Conservation (phyloP, 2,329 filamentous ascomycete genomes). For the Pezicula radicicola region DNA sequence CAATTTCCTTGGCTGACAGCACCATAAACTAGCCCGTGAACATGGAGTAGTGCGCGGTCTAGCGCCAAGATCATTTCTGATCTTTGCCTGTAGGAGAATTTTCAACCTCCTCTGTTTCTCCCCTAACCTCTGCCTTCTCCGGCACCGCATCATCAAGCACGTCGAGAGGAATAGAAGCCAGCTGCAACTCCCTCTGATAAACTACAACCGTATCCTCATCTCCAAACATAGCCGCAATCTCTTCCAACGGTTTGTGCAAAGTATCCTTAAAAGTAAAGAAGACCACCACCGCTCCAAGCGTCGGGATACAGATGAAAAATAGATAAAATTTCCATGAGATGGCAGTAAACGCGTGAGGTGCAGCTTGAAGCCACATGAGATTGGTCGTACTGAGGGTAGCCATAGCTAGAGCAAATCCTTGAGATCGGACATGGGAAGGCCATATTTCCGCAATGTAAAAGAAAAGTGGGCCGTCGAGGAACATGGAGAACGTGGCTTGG, state of each 20-base stretch:
- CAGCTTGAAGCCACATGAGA: slow-evolving; percentile 6
- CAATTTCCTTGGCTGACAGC: too few relatives aligned
- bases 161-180: too few relatives aligned
- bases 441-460: slow-evolving; percentile 4
- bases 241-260: slow-evolving; percentile 58
- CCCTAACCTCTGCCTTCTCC: too few relatives aligned
- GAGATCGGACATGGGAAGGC: slow-evolving; percentile 4
- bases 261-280: slow-evolving; percentile 65
- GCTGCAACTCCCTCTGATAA: too few relatives aligned
- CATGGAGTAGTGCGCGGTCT: too few relatives aligned
- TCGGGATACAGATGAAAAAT: slow-evolving; percentile 3
- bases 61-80: too few relatives aligned
- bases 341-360: slow-evolving; percentile 1
- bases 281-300: slow-evolving; percentile 39
- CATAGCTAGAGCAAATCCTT: slow-evolving; percentile 5
- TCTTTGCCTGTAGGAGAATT: too few relatives aligned
- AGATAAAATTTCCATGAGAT: slow-evolving; percentile 19
- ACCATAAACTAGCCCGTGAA: too few relatives aligned
- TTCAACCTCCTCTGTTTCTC: too few relatives aligned
- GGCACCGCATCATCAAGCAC: too few relatives aligned
- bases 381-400: neutral
- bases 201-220: too few relatives aligned
- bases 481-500: too few relatives aligned
- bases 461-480: neutral
- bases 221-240: slow-evolving; percentile 42